phyloP scores from a whole-genome alignment of 768 basidiomycete genomes.

The Kwoniella dejecticola region DNA sequence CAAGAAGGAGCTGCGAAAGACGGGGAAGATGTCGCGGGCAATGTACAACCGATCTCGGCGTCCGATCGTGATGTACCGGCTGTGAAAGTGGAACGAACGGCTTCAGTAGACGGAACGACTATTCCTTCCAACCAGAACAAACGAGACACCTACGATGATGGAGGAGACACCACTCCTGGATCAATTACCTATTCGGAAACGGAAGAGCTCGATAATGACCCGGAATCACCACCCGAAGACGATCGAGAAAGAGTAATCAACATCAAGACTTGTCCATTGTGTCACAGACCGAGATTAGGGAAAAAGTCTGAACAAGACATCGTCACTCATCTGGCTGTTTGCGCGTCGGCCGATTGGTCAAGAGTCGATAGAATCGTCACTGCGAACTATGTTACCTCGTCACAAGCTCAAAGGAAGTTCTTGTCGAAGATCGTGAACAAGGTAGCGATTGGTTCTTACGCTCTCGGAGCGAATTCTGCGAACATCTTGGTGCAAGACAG shows the following conservation, averaged over 20 bases:
- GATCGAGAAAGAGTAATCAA: slow-evolving; percentile 82
- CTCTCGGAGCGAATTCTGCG: slow-evolving; percentile 91
- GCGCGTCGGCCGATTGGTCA: slow-evolving; percentile 90
- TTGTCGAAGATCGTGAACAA: slow-evolving; percentile 86
- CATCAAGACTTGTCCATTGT: slow-evolving; percentile 89
- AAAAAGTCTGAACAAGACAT: slow-evolving; percentile 91
- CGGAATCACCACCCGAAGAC: slow-evolving; percentile 18
- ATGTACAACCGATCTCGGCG: slow-evolving; percentile 31
- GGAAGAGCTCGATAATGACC: neutral
- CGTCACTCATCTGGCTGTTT: slow-evolving; percentile 93
- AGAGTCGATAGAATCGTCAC: slow-evolving; percentile 86
- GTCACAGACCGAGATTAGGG: slow-evolving; percentile 81
- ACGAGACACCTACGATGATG: neutral
- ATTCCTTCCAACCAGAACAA: neutral
- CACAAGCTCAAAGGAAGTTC: slow-evolving; percentile 96
- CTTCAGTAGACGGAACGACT: slow-evolving; percentile 20
- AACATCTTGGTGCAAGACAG: slow-evolving; percentile 98
- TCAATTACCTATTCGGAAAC: neutral
- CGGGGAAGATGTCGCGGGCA: slow-evolving; percentile 25
- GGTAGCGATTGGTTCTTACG: slow-evolving; percentile 82
- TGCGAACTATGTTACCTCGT: slow-evolving; percentile 89
- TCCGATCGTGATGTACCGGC: slow-evolving; percentile 24
- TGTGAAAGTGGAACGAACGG: slow-evolving; percentile 33
- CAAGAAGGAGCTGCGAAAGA: slow-evolving; percentile 23
- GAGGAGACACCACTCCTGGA: slow-evolving; percentile 3